phyloP scores from a whole-genome alignment of 2,329 filamentous ascomycete species.

The Colletotrichum sp. region DNA sequence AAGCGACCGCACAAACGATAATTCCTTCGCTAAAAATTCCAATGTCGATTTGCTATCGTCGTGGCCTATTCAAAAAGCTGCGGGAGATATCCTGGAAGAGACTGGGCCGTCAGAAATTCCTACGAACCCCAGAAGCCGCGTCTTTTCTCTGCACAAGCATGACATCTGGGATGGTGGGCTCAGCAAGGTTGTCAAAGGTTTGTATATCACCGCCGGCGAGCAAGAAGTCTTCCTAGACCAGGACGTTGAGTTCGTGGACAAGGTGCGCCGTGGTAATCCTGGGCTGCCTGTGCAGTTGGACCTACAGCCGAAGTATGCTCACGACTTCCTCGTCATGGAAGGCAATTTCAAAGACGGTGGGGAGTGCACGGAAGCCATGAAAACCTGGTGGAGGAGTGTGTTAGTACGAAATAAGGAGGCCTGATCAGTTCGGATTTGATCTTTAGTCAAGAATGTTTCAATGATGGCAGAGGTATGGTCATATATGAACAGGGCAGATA shows the following conservation, averaged over 20 bases:
- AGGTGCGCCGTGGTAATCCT: background rate
- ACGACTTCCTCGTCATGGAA: background rate
- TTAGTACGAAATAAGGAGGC: background rate
- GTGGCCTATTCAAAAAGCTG: background rate
- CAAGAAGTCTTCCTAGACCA: background rate
- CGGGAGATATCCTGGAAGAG: background rate
- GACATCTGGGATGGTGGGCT: background rate
- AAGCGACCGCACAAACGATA: background rate
- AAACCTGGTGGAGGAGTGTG: background rate
- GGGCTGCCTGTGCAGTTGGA: background rate
- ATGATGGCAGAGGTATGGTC: background rate
- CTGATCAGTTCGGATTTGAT: background rate
- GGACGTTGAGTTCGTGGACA: background rate
- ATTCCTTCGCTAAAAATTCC: background rate
- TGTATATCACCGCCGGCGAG: background rate
- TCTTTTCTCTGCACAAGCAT: background rate
- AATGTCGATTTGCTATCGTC: background rate
- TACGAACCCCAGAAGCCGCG: background rate
- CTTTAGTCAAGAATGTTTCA: background rate
- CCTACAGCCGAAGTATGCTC: background rate
- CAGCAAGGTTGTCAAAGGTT: background rate
- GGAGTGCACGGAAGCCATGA: background rate
- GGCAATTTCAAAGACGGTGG: background rate
- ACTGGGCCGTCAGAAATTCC: background rate
- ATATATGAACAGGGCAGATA: background rate